Base-by-base conservation (phyloP, 176 grass and related monocot species). In the Urochloa ruziziensis region DNA sequence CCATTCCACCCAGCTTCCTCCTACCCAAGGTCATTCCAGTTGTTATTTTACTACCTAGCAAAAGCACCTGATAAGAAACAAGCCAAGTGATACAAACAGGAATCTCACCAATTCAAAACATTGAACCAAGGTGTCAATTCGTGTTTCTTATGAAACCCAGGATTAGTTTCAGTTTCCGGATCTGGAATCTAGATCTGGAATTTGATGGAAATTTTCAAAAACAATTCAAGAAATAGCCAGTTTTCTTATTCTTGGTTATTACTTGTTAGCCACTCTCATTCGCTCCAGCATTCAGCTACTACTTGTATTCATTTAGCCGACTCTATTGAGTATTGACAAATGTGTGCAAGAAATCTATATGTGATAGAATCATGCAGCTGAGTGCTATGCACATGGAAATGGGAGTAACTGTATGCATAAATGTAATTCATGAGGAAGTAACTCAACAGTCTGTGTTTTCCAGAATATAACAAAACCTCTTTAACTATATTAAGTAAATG, bases 61-160 rank as follows among this genome's bases (percentile, higher is more conserved):
- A 59, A 78, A 54, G 27, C 6, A 62, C 23, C 25, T 23, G 66
- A 73, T 73, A 82, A 82, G 2, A 39, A 75, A 76, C 17, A 37
- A 73, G 21, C 27, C 44, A 13, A 25, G 21, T 59, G 40, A 80
- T 74, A 65, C 47, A 59, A 75, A 52, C 36, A 21, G 24, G 10
- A 79, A 46, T 54, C 10, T 62, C 32, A 80, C 3, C 64, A 68
- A 70, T 53, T 12, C 12, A 81, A 54, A 89, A 51, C 30, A 81
- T 12, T 44, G 12, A 79, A 60, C 24, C 49, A 37, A 57, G 34
- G 32, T 14, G 15, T 0, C 35, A 28, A 18, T 59, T 76, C 54
- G 10, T 77, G n/a, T 61, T 77, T 77, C 16, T 65, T 14, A 28
- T 19, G 42, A 65, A 65, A 47, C 43, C 25, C 12, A 51, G 49